phyloP scores from a whole-genome alignment of 371 early-diverging fungal genomes.

The Massospora cicadina region DNA sequence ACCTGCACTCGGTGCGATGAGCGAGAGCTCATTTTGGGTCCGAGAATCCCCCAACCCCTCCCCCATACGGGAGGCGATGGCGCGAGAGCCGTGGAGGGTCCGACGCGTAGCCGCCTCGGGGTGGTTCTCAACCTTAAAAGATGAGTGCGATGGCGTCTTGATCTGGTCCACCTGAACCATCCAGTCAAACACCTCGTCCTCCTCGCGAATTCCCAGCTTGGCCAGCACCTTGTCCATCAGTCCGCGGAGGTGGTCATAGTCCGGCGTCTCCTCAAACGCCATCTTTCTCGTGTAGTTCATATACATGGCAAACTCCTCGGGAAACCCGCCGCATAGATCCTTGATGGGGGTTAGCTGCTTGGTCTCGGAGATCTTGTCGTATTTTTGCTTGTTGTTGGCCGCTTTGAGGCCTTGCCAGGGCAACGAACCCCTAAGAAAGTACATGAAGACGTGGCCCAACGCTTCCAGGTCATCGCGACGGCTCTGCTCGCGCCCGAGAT shows the following conservation, averaged over 20 bases:
- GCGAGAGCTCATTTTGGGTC: not conserved
- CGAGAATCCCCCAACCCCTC: not conserved
- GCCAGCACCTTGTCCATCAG: conserved; percentile 16
- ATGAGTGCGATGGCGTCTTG: not conserved
- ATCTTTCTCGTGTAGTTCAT: conserved; percentile 60
- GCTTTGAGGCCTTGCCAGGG: conserved; percentile 95
- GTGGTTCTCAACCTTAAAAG: not conserved
- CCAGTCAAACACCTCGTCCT: conserved; percentile 11
- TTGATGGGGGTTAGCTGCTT: conserved; percentile 61
- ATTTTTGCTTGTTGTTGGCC: conserved; percentile 84
- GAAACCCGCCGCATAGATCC: conserved; percentile 68
- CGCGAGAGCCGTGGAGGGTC: conserved; percentile 6
- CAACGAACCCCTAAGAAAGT: conserved; percentile 75
- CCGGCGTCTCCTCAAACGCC: conserved; percentile 79
- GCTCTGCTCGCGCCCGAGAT: conserved; percentile 84
- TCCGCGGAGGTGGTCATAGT: conserved; percentile 52
- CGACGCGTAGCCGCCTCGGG: conserved; percentile 3
- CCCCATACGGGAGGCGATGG: not conserved
- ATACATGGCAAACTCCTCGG: conserved; percentile 26
- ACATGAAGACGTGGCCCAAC: conserved; percentile 88
- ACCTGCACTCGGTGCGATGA: not conserved
- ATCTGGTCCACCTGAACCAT: conserved; percentile 8
- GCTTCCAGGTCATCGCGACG: conserved; percentile 93
- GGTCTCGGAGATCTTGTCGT: conserved; percentile 80
- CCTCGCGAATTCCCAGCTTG: not conserved